These are phyloP conservation scores for Punctularia strigosozonata DNA, from an alignment of 768 basidiomycete genomes.

Conservation along the genomic window DNA sequence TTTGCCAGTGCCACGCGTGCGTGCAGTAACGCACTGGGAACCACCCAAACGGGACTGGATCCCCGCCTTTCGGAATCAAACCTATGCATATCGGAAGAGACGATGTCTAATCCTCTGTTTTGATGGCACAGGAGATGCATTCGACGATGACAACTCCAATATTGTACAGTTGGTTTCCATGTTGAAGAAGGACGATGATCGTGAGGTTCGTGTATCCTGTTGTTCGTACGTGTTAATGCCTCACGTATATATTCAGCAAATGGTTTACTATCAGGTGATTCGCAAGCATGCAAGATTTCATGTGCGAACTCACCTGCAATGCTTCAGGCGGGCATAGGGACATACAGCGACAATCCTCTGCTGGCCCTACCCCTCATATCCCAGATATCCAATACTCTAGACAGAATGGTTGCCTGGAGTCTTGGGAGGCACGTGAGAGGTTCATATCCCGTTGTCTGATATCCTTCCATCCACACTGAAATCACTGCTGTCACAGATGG, in stretches of 20 bases:
- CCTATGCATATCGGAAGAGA: too few relatives aligned
- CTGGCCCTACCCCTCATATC: constrained; percentile 32
- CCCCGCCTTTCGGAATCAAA: too few relatives aligned
- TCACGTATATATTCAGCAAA: too few relatives aligned
- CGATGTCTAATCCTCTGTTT: too few relatives aligned
- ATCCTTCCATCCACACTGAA: not conserved
- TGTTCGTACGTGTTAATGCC: not conserved
- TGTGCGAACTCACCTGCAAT: not conserved
- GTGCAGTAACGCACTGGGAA: too few relatives aligned
- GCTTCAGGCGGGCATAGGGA: constrained; percentile 39
- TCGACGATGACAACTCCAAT: too few relatives aligned
- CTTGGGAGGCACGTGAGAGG: constrained; percentile 38
- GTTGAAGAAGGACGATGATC: constrained; percentile 34
- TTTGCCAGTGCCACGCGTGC: too few relatives aligned
- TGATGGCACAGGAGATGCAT: too few relatives aligned
- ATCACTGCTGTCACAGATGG: constrained; percentile 23
- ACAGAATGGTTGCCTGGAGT: constrained; percentile 36
- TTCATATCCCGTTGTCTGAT: constrained; percentile 3
- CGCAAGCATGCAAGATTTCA: not conserved
- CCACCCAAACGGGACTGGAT: too few relatives aligned
- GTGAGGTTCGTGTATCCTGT: constrained; percentile 26
- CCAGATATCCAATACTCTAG: constrained; percentile 30
- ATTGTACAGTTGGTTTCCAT: constrained; percentile 37
- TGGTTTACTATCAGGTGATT: constrained; percentile 1
- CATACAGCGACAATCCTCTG: constrained; percentile 32